Base-by-base conservation (phyloP, 2,329 filamentous ascomycete genomes). In the Ambrosiella xylebori region DNA sequence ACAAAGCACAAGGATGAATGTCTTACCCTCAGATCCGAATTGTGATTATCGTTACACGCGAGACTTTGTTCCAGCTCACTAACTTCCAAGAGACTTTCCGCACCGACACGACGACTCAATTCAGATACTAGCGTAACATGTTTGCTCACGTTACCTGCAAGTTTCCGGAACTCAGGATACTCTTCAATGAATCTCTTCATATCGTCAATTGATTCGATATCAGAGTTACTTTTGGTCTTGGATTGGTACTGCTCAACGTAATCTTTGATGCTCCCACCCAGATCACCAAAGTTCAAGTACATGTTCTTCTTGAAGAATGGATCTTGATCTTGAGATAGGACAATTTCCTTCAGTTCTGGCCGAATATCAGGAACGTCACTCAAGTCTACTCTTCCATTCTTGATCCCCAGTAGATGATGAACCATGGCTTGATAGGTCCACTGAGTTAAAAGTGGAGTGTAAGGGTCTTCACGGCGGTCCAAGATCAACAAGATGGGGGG, bases 401-500 rank as follows among this genome's bases (percentile, higher is more conserved):
- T 81, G 63, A 98, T 95, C 4, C 93, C 93, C 11, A 98, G 76
- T 1, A 97, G 73, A 66, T 98, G 93, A 68, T 98, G 93, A 0
- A 98, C 93, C 90, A 98, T 98, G n/a, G 93, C 93, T 71, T 98
- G 93, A 66, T 98, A 98, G 35, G 93, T 98, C 93, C 93, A 98
- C 68, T 98, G 93, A 2, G 89, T 95, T 54, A 98, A 77, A 9
- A 98, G 74, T 0, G 93, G 93, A 2, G 93, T 98, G 55, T 97
- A 86, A 0, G 93, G 91, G 65, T 98, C 93, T 67, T 96, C 90
- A 68, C 93, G 81, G 47, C 93, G 82, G 70, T 98, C 93, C 37
- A 98, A 72, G 57, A 98, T 81, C 39, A 98, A 76, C 12, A 98
- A 75, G 64, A 98, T 90, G 0, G 94, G 93, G 7, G 91, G 87